Base-by-base conservation (phyloP, 306 rosid species). In the Vigna unguiculata region DNA sequence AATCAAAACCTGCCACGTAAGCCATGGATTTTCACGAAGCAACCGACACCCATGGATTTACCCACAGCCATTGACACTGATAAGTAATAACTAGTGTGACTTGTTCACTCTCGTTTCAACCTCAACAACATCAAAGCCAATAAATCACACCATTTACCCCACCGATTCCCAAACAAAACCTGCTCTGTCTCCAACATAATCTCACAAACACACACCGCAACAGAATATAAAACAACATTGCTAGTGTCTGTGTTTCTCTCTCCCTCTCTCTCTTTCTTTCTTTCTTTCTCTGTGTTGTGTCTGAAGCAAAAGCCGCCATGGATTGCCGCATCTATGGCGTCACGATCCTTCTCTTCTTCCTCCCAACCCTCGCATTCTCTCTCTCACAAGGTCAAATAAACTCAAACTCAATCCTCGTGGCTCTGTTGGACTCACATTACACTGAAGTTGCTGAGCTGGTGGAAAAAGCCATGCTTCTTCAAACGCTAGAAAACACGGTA, bases 341-440 rank as follows among this genome's bases (percentile, higher is more conserved):
- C 45, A 25, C 67, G 11, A 13, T 47, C 67, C 4, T 86, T 13
- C 17, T 85, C 22, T 25, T 78, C 1, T 52, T 79, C 2, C 32
- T 80, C 49, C 17, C 72, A 24, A 51, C 70, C 71, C 4, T 63
- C 59, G 71, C 94, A 62, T 83, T 72, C 68, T 80, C 81, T 4
- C 11, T 7, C 8, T 13, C 81, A 0, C 68, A 7, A 58, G 79
- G 59, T 38, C 94, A 83, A 60, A 90, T 87, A 30, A 88, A 83
- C 93, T 91, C 97, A 41, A 93, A 87, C 86, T 89, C 92, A 9
- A 87, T 91, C 58, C 83, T 91, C 7, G 97, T 91, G 0, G 95
- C 97, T 7, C 86, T 91, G 2, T 70, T 91, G 11, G 97, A 91
- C 86, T 91, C 97, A 54, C 94, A 91, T 84, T 91, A 91, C 76